phyloP scores from a whole-genome alignment of 2,329 filamentous ascomycete genomes.

The Xylariales sp. region DNA sequence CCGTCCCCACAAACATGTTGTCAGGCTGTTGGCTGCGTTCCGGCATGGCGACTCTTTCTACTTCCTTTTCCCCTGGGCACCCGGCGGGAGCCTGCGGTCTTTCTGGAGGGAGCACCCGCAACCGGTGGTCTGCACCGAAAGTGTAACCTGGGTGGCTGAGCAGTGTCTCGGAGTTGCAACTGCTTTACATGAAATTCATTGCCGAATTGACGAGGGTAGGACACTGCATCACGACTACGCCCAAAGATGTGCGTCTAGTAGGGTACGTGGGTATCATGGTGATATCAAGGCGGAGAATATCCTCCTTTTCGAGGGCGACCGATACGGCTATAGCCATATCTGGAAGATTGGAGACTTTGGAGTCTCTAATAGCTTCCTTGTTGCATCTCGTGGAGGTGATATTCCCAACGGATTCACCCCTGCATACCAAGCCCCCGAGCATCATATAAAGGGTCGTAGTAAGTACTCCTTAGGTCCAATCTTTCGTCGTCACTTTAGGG shows the following conservation, averaged over 20 bases:
- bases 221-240: too few relatives aligned
- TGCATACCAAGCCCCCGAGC: slow-evolving; percentile 4
- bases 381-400: neutral
- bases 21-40: neutral
- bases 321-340: neutral
- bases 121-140: too few relatives aligned
- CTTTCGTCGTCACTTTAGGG: too few relatives aligned
- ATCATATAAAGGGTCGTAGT: slow-evolving; percentile 11
- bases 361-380: slow-evolving; percentile 6
- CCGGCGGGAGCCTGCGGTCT: neutral
- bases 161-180: too few relatives aligned
- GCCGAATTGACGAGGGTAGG: too few relatives aligned
- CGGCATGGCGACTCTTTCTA: slow-evolving; percentile 2
- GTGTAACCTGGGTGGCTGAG: too few relatives aligned
- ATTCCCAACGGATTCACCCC: slow-evolving; percentile 7
- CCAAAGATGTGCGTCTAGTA: too few relatives aligned
- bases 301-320: slow-evolving; percentile 14
- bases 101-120: neutral
- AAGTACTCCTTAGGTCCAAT: neutral
- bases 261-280: neutral
- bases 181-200: too few relatives aligned
- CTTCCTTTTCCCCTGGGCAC: slow-evolving; percentile 15
- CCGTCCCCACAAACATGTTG: too few relatives aligned
- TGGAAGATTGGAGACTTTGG: slow-evolving; percentile 16
- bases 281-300: slow-evolving; percentile 11